phyloP scores from a whole-genome alignment of 441 rosid genomes.

The Adansonia grandidieri region DNA sequence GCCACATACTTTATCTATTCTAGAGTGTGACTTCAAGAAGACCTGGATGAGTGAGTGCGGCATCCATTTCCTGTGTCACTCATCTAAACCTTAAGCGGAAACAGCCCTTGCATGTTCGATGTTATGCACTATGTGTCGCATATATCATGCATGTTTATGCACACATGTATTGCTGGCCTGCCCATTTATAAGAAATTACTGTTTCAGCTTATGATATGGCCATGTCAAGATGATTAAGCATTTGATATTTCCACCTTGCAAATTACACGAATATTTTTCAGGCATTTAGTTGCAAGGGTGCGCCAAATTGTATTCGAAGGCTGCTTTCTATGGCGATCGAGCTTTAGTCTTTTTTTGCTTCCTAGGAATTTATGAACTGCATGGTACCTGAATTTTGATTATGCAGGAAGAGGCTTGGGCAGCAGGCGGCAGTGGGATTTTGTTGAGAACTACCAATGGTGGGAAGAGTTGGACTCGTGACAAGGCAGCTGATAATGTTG shows the following conservation, averaged over 20 bases:
- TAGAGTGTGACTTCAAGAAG: neutral
- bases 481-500: constrained; percentile 93
- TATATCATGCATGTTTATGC: neutral
- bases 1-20: constrained; percentile 1
- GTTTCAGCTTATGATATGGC: neutral
- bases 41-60: neutral
- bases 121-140: neutral
- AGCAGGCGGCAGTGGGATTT: constrained; percentile 90
- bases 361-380: neutral
- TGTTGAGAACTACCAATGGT: constrained; percentile 88
- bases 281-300: neutral
- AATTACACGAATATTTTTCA: neutral
- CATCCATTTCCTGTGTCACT: constrained; percentile 15
- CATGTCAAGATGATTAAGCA: constrained; percentile 1
- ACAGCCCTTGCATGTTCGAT: neutral
- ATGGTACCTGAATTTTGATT: constrained; percentile 2
- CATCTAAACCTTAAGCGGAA: neutral
- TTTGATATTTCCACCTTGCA: neutral
- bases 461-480: constrained; percentile 92
- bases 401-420: constrained; percentile 98
- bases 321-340: neutral
- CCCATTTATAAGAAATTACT: constrained; percentile 1
- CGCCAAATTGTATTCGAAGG: neutral
- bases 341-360: neutral
- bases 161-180: neutral